Conservation (phyloP, 2,329 filamentous ascomycete genomes). For the Cephalotrichum gorgonifer region DNA sequence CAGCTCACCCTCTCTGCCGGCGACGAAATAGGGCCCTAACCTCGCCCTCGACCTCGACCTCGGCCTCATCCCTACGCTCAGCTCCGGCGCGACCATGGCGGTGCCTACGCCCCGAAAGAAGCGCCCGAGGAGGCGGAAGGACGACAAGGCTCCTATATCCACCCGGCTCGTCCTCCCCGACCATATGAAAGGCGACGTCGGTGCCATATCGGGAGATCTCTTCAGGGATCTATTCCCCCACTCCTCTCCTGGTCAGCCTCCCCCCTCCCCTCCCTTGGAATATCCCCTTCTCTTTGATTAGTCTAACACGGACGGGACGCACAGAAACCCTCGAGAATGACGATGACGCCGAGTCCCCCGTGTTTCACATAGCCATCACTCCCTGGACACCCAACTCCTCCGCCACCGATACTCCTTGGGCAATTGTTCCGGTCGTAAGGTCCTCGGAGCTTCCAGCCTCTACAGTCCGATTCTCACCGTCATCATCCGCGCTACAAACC, state of each 20-base stretch:
- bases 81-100: conserved; percentile 11
- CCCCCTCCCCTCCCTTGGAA: not conserved
- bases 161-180: conserved; percentile 79
- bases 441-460: conserved; percentile 59
- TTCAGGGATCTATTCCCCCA: conserved; percentile 71
- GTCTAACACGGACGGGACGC: not conserved
- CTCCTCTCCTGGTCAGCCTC: conserved; percentile 37
- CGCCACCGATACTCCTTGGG: conserved; percentile 63
- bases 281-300: not conserved
- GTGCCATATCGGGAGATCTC: conserved; percentile 77
- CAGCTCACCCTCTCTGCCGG: not conserved
- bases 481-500: conserved; percentile 63
- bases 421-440: conserved; percentile 65
- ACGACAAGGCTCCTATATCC: conserved; percentile 65
- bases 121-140: conserved; percentile 33
- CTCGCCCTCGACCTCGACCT: not conserved
- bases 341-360: conserved; percentile 24
- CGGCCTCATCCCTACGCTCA: not conserved
- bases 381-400: conserved; percentile 56
- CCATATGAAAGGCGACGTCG: conserved; percentile 74
- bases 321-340: conserved; percentile 16
- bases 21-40: not conserved
- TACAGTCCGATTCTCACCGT: conserved; percentile 68
- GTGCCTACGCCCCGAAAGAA: conserved; percentile 22
- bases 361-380: conserved; percentile 60